These are phyloP conservation scores for Nakazawaea wickerhamii DNA, from an alignment of 805 yeast species.

Conservation along the genomic window DNA sequence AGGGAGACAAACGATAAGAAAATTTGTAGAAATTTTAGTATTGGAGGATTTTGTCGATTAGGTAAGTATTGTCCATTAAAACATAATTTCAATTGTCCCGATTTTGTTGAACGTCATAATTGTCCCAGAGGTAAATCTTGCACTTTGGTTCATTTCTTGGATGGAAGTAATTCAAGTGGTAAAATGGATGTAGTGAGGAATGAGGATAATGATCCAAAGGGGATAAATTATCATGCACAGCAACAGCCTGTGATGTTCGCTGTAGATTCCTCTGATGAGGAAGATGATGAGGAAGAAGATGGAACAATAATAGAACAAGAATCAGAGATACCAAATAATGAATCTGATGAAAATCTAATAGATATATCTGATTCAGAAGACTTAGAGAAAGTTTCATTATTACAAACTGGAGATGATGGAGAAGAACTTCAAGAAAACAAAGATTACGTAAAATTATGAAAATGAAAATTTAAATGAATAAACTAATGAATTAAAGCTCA, in stretches of 20 bases:
- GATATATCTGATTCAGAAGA: conserved; percentile 6
- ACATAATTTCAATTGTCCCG: conserved; percentile 68
- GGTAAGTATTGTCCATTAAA: conserved; percentile 53
- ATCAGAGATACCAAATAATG: conserved; percentile 7
- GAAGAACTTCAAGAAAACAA: conserved; percentile 17
- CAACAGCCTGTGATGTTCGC: conserved; percentile 10
- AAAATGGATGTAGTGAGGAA: conserved; percentile 19
- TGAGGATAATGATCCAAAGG: conserved; percentile 23
- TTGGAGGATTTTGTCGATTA: conserved; percentile 61
- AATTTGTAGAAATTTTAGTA: conserved; percentile 62
- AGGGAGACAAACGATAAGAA: conserved; percentile 26
- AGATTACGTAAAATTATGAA: conserved; percentile 19
- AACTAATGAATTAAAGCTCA: neutral
- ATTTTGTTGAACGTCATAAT: conserved; percentile 51
- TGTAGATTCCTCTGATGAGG: conserved; percentile 13
- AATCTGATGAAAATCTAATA: neutral
- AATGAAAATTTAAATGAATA: no score
- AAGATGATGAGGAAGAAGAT: conserved; percentile 18
- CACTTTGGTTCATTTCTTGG: conserved; percentile 41
- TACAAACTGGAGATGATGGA: conserved; percentile 11
- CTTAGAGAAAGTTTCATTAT: neutral
- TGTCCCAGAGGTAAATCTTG: conserved; percentile 54
- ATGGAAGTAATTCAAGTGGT: conserved; percentile 1
- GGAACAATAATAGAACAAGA: conserved; percentile 27
- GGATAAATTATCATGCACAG: conserved; percentile 9